Evolutionary conservation across 495 filamentous ascomycete species (phyloP).

Genomic region (Hypoxylon fragiforme): DNA sequence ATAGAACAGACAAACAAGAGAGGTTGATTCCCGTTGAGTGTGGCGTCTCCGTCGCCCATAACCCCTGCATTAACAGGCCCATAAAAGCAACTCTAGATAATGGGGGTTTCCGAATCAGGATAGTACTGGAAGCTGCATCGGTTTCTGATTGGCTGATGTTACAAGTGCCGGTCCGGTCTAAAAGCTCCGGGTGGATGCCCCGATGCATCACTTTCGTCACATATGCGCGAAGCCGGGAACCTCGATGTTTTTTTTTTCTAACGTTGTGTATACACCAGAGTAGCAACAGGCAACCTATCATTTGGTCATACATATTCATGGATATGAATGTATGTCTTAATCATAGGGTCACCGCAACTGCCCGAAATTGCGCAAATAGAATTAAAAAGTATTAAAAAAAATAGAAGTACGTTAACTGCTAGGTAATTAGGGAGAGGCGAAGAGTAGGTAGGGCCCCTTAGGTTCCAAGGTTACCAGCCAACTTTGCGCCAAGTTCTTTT

Average conservation of each 20-base stretch:
- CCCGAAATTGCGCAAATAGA: too few relatives aligned
- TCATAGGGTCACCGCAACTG: too few relatives aligned
- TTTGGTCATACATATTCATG: too few relatives aligned
- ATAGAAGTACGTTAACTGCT: too few relatives aligned
- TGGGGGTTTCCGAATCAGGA: conserved; percentile 23
- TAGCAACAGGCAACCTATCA: too few relatives aligned
- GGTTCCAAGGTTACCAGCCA: conserved; percentile 3
- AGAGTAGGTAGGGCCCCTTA: not conserved
- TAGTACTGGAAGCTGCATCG: not conserved
- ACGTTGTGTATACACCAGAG: too few relatives aligned
- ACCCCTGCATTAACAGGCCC: conserved; percentile 18
- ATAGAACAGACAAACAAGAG: not conserved
- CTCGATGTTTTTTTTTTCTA: conserved; percentile 18
- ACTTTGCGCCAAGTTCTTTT: conserved; percentile 17
- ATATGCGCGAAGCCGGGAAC: not conserved
- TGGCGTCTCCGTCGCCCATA: conserved; percentile 8
- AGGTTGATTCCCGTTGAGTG: not conserved
- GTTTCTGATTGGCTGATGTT: conserved; percentile 12
- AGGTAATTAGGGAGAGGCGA: too few relatives aligned
- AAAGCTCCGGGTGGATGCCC: conserved; percentile 12
- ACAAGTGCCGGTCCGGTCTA: conserved; percentile 4
- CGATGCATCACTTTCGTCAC: conserved; percentile 22
- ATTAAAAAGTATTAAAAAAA: too few relatives aligned
- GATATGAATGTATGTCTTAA: too few relatives aligned
- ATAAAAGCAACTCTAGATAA: too few relatives aligned